These are phyloP conservation scores for Microbotryum scabiosae DNA, from an alignment of 1,284 basidiomycete species.

Conservation along the genomic window DNA sequence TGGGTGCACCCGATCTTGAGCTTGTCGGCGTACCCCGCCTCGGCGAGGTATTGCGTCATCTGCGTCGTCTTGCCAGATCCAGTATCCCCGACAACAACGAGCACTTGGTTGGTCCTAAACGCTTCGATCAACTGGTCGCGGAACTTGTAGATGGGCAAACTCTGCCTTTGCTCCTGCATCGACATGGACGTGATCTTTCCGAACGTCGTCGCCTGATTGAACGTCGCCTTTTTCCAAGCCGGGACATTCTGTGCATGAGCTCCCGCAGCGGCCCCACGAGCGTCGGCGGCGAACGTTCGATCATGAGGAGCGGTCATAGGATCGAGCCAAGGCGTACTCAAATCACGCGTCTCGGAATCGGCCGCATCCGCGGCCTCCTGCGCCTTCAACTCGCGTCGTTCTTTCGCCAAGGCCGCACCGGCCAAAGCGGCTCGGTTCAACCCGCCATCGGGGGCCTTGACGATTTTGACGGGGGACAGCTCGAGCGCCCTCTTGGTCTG, in stretches of 20 bases:
- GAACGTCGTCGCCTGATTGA: conserved; percentile 95
- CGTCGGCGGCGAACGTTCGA: conserved; percentile 85
- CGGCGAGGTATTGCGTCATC: conserved; percentile 88
- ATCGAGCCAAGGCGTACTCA: conserved; percentile 92
- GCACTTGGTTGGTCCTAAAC: conserved; percentile 85
- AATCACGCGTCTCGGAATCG: conserved; percentile 86
- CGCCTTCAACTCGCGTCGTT: conserved; percentile 84
- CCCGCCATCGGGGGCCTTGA: conserved; percentile 55
- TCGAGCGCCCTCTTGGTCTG: conserved; percentile 93
- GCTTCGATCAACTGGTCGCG: conserved; percentile 86
- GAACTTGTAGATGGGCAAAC: conserved; percentile 90
- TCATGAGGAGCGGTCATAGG: conserved; percentile 89
- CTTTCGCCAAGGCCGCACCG: conserved; percentile 86
- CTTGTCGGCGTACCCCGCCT: conserved; percentile 74
- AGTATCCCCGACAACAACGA: conserved; percentile 88
- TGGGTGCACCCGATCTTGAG: conserved; percentile 95
- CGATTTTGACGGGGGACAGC: conserved; percentile 86
- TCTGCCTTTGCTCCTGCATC: conserved; percentile 87
- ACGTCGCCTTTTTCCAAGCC: conserved; percentile 84
- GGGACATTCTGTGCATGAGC: conserved; percentile 60
- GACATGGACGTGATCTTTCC: conserved; percentile 83
- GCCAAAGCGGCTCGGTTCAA: conserved; percentile 90
- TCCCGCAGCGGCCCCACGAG: conserved; percentile 59
- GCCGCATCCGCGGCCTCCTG: conserved; percentile 91
- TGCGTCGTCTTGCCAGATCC: conserved; percentile 90